Evolutionary conservation across 306 rosid species (phyloP), one percentile per base, ranked within the genome.

Genomic region (Neltuma alba): DNA sequence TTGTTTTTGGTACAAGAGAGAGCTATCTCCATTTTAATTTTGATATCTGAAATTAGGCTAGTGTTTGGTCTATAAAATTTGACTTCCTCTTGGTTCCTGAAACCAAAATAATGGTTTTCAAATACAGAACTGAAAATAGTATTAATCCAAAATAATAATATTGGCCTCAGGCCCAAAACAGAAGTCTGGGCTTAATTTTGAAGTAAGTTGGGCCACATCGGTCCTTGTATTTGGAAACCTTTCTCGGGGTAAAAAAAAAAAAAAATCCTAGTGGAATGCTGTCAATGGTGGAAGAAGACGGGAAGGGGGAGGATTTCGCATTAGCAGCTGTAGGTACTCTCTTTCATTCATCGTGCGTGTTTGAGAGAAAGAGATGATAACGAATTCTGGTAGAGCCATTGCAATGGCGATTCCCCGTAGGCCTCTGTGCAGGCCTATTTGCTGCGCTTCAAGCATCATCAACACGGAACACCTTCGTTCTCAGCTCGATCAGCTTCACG

Each of bases 401-500:
- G 62, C 87, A 52, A 74, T 88, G 90, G 90, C 76, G 44, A 58
- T 85, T 71, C 83, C 89, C 16, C 13, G 67, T 11, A 79, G 87
- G 76, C 85, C 89, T 78, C 40, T 66, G 0, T 45, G 50, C 68
- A 80, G 80, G 68, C 78, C 83, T 20, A 40, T 82, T 44, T 88
- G 88, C 80, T 72, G 82, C 54, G 80, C 86, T 79, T 87, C 92
- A 42, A 71, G 77, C 76, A 34, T 69, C 76, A 25, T 74, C 85
- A 89, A 85, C 79, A 41, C 97, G 0, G 87, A 92, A 13, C 85
- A 87, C 28, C 87, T 94, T 1, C 97, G 99, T 68, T 66, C 85
- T 28, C 93, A 94, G 34, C 90, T 92, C 42, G 90, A 86, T 75
- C 91, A 86, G 5, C 99, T 92, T 82, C 97, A 92, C 30, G 69